Percentiles rank a stretch among this genome's conserved stretches.
Evolutionary conservation across 257 asterid genomes (phyloP).

Genomic region (Solanum arcanum): DNA sequence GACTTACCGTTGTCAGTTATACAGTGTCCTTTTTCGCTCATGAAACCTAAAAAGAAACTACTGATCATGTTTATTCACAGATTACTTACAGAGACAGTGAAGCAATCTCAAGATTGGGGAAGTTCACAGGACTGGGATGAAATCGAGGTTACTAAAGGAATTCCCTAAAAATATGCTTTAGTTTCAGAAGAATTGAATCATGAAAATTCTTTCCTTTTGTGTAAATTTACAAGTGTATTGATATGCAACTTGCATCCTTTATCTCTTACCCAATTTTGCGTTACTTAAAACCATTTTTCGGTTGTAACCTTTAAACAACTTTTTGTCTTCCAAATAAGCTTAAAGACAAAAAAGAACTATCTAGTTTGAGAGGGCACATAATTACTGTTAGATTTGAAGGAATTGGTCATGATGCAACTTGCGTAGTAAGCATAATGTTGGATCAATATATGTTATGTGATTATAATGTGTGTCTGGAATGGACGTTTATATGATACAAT

Average conservation of each 20-base stretch:
- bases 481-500: neutral
- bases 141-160: conserved; percentile 43
- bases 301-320: neutral
- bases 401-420: neutral
- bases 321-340: neutral
- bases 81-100: conserved; percentile 63
- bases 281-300: neutral
- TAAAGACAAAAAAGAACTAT: neutral
- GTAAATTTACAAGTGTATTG: neutral
- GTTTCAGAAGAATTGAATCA: neutral
- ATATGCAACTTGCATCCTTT: neutral
- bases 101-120: conserved; percentile 61
- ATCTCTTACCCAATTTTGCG: neutral
- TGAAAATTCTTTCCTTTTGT: neutral
- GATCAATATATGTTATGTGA: neutral
- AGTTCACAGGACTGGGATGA: conserved; percentile 70
- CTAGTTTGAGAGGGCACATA: neutral
- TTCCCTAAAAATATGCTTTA: neutral
- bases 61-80: conserved; percentile 28
- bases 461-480: neutral
- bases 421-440: neutral
- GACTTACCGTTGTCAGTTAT: neutral
- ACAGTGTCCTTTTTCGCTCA: neutral
- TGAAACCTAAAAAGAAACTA: neutral
- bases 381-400: neutral